Percentiles rank a stretch among this genome's conserved stretches.
These are phyloP conservation scores for Phyllosticta capitalensis DNA, from an alignment of 2,329 filamentous ascomycete genomes.

Conservation along the genomic window DNA sequence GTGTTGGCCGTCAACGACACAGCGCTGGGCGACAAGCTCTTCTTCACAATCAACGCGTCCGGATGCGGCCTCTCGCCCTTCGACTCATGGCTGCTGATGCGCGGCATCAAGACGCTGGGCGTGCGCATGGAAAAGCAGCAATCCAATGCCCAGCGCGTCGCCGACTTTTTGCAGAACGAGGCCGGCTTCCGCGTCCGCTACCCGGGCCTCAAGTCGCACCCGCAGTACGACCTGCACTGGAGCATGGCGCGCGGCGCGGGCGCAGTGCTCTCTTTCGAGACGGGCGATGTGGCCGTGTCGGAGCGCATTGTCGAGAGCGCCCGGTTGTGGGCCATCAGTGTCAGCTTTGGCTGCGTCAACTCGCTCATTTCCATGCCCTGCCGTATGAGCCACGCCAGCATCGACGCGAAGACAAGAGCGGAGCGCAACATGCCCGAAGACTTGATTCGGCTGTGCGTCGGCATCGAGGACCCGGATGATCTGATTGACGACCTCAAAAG, in stretches of 20 bases:
- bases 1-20: slow-evolving; percentile 86
- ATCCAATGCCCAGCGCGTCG: slow-evolving; percentile 79
- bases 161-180: slow-evolving; percentile 71
- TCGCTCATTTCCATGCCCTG: slow-evolving; percentile 98
- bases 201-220: slow-evolving; percentile 86
- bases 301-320: slow-evolving; percentile 93
- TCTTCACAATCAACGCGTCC: slow-evolving; percentile 93
- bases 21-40: slow-evolving; percentile 76
- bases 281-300: slow-evolving; percentile 70
- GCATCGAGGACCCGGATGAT: slow-evolving; percentile 88
- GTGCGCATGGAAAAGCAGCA: slow-evolving; percentile 99
- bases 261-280: slow-evolving; percentile 93
- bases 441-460: slow-evolving; percentile 88
- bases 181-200: slow-evolving; percentile 94
- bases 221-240: slow-evolving; percentile 93
- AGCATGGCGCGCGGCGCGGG: slow-evolving; percentile 90
- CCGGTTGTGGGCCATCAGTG: slow-evolving; percentile 85
- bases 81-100: slow-evolving; percentile 90
- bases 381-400: slow-evolving; percentile 98
- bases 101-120: slow-evolving; percentile 90
- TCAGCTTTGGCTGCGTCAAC: slow-evolving; percentile 97
- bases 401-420: slow-evolving; percentile 82
- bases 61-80: slow-evolving; percentile 92
- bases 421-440: slow-evolving; percentile 94
- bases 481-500: slow-evolving; percentile 85